Percentiles rank a stretch among this genome's conserved stretches.
These are phyloP conservation scores for Akanthomyces dipterigenus DNA, from an alignment of 2,329 filamentous ascomycete species.

Conservation along the genomic window DNA sequence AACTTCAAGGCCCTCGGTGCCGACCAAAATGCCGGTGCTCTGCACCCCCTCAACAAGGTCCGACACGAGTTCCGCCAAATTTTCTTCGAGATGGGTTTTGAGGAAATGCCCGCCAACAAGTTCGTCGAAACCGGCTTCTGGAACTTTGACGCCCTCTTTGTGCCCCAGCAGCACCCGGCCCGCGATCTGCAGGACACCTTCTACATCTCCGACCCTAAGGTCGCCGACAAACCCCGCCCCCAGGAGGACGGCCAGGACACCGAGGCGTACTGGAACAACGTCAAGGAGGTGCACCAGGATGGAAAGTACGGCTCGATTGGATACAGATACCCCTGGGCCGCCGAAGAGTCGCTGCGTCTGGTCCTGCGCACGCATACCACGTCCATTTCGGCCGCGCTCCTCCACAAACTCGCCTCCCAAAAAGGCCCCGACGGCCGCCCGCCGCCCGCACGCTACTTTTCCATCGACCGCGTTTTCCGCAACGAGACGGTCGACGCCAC, in stretches of 20 bases:
- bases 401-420: slow-evolving; percentile 79
- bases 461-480: slow-evolving; percentile 95
- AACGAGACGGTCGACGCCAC: slow-evolving; percentile 97
- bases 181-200: slow-evolving; percentile 97
- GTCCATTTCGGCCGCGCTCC: slow-evolving; percentile 80
- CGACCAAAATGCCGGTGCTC: slow-evolving; percentile 54
- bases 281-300: slow-evolving; percentile 78
- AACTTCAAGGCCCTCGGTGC: slow-evolving; percentile 68
- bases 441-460: slow-evolving; percentile 84
- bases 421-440: slow-evolving; percentile 64
- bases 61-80: slow-evolving; percentile 93
- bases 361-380: slow-evolving; percentile 97
- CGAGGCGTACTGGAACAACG: slow-evolving; percentile 80
- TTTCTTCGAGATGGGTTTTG: slow-evolving; percentile 98
- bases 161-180: slow-evolving; percentile 95
- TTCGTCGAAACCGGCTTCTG: slow-evolving; percentile 97
- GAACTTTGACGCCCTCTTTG: slow-evolving; percentile 95
- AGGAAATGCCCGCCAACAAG: slow-evolving; percentile 93
- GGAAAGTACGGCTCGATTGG: slow-evolving; percentile 94
- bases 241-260: slow-evolving; percentile 58
- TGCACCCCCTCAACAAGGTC: slow-evolving; percentile 82
- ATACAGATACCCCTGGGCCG: slow-evolving; percentile 91
- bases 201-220: slow-evolving; percentile 86
- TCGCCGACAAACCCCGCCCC: slow-evolving; percentile 61
- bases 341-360: slow-evolving; percentile 76